Evolutionary conservation across 2,329 filamentous ascomycete genomes (phyloP).

Genomic region (Chaetomium strumarium): DNA sequence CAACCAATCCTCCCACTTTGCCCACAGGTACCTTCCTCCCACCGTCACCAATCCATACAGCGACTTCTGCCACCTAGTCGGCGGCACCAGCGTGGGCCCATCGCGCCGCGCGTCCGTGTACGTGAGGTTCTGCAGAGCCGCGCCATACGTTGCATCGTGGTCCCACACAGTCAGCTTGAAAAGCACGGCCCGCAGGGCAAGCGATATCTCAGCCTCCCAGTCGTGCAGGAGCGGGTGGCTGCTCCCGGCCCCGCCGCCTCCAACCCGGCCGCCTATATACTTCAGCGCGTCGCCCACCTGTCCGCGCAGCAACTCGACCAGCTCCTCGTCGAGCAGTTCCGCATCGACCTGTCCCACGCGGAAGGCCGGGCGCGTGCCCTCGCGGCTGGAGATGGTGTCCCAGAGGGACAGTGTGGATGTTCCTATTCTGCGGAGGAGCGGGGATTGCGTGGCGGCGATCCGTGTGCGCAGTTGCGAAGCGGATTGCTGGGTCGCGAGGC

Average conservation of each 20-base stretch:
- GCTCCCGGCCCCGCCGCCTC: slow-evolving; percentile 38
- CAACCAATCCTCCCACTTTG: slow-evolving; percentile 84
- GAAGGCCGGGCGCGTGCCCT: slow-evolving; percentile 79
- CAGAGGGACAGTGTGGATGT: slow-evolving; percentile 54
- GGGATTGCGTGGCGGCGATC: slow-evolving; percentile 48
- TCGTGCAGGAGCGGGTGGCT: slow-evolving; percentile 71
- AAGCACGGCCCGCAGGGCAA: slow-evolving; percentile 68
- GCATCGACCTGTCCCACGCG: slow-evolving; percentile 95
- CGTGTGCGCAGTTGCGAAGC: slow-evolving; percentile 35
- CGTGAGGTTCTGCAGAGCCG: slow-evolving; percentile 81
- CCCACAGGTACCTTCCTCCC: slow-evolving; percentile 83
- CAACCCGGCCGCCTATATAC: slow-evolving; percentile 69
- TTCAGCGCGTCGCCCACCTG: slow-evolving; percentile 86
- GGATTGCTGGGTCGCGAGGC: slow-evolving; percentile 41
- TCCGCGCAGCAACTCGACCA: slow-evolving; percentile 74
- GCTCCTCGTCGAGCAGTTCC: slow-evolving; percentile 88
- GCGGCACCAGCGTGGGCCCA: slow-evolving; percentile 58
- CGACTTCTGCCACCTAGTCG: slow-evolving; percentile 76
- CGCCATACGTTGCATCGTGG: slow-evolving; percentile 90
- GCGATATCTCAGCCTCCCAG: slow-evolving; percentile 78
- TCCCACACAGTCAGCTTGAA: slow-evolving; percentile 98
- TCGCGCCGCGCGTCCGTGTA: slow-evolving; percentile 75
- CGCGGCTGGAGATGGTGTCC: slow-evolving; percentile 65
- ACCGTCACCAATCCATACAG: slow-evolving; percentile 82
- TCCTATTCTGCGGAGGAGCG: slow-evolving; percentile 51